Base-by-base conservation (phyloP, 495 filamentous ascomycete genomes). In the Penicillium goetzii region DNA sequence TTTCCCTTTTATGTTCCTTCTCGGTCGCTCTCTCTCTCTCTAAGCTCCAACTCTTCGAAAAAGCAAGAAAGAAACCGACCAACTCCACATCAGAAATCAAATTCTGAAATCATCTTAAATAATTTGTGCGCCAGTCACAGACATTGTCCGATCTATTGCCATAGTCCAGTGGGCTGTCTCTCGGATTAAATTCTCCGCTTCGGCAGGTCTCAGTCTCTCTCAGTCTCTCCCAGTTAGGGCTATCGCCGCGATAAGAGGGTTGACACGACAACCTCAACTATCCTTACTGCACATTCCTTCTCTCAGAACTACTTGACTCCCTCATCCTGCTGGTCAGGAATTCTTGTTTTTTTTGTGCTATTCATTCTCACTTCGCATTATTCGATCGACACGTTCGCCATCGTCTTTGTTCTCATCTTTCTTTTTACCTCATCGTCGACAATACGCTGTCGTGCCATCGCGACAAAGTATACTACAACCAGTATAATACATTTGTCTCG, bases 181-280 rank as follows among this genome's bases (percentile, higher is more conserved):
- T 68, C 62, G 55, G 38, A 14, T 65, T 50, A 45, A 67, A 67
- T 52, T 68, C 58, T 72, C 64, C 69, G 68, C 58, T 49, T 62
- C 65, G 61, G 58, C 69, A 65, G 74, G 72, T 79, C 70, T 76
- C 73, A 74, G 57, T 59, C 23, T 11, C 56, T 64, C 52, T 59
- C 38, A 50, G 26, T 60, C 51, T 43, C 23, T 43, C 61, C 64
- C 72, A 67, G 68, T 72, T 74, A 73, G 72, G 66, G 70, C 70
- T 73, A 76, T 72, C 70, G 59, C 50, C 4, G 7, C 49, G 73
- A 76, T 74, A 73, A 65, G 66, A 60, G 69, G 52, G 77, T 81
- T 81, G 76, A 81, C 78, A 76, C 74, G 77, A 81, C 78, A 79
- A 81, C 77, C 68, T 68, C 65, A 65, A 68, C 75, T 68, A 78